Evolutionary conservation across 371 early-diverging fungal genomes (phyloP).

Genomic region (Actinomucor elegans): DNA sequence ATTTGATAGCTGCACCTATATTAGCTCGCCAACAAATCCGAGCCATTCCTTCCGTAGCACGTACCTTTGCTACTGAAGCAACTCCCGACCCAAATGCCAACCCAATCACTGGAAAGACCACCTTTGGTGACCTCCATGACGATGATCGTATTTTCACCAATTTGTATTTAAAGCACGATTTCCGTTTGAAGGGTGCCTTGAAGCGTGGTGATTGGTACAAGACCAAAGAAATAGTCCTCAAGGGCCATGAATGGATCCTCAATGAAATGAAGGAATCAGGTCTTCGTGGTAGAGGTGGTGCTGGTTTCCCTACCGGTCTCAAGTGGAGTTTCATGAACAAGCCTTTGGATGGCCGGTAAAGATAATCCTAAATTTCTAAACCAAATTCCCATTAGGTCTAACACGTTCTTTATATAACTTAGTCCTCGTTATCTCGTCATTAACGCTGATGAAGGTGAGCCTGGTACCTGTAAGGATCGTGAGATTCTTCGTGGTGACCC

Average conservation of each 20-base stretch:
- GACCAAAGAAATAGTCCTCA: slow-evolving; percentile 95
- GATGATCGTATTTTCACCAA: slow-evolving; percentile 98
- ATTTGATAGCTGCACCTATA: slow-evolving; percentile 13
- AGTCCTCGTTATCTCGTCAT: slow-evolving; percentile 94
- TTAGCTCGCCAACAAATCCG: slow-evolving; percentile 26
- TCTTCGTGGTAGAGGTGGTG: slow-evolving; percentile 96
- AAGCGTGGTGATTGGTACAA: slow-evolving; percentile 98
- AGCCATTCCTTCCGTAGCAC: slow-evolving; percentile 32
- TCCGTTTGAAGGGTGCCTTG: slow-evolving; percentile 82
- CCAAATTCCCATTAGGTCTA: not conserved
- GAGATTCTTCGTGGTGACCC: slow-evolving; percentile 98
- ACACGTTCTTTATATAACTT: slow-evolving; percentile 1
- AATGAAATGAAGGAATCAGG: slow-evolving; percentile 96
- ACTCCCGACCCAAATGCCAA: slow-evolving; percentile 49
- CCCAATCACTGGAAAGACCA: slow-evolving; percentile 50
- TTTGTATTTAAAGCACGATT: slow-evolving; percentile 92
- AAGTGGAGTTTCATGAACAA: slow-evolving; percentile 99
- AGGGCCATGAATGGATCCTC: slow-evolving; percentile 97
- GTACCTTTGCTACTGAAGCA: slow-evolving; percentile 48
- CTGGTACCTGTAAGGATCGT: slow-evolving; percentile 98
- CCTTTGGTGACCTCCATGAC: slow-evolving; percentile 81
- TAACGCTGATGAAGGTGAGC: slow-evolving; percentile 98
- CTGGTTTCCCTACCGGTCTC: slow-evolving; percentile 96
- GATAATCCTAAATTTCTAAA: too few relatives aligned
- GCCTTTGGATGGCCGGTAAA: slow-evolving; percentile 78